Base-by-base conservation (phyloP, 306 rosid species). In the Lagenaria siceraria region DNA sequence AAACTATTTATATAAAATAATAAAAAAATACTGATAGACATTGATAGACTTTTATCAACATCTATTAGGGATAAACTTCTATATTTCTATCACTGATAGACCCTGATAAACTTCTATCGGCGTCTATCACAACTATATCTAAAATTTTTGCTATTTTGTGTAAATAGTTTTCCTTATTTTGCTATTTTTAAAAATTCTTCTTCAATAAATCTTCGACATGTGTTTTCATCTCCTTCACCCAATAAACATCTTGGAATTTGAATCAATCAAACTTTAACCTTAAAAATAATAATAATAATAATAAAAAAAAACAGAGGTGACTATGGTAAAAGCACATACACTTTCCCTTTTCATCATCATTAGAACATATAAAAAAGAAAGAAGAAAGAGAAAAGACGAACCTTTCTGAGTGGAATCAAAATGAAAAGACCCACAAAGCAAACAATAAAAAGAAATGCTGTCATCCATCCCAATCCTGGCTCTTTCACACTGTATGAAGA, bases 361-460 rank as follows among this genome's bases (percentile, higher is more conserved):
- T 59, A 25, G 10, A 25, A 59, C 25, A 8, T 55, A 27, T 59
- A 11, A 36, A 65, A 18, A 6, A 33, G 36, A 29, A 29, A 27
- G 27, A 35, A n/a, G 13, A 27, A 12, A 3, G 1, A 33, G 13
- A 54, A 31, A 13, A 75, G 19, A 58, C 31, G 9, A 24, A 92
- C 97, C 98, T 92, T 92, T 81, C 98, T 90, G 19, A 95, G 91
- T 76, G 98, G 98, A 80, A 95, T 88, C 70, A 95, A 83, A 80
- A 89, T 93, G 82, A 92, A 95, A 76, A 95, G 97, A 4, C 98
- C 98, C 75, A 95, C 96, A 80, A 95, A 95, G 89, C 96, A 95
- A 78, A 92, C 97, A 19, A 92, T 83, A 77, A 89, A 90, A 78
- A 92, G 98, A 77, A 79, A 95, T 43, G 78, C 88, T 68, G 84